These are phyloP conservation scores for Penicillium digitatum DNA, from an alignment of 2,329 filamentous ascomycete species.

Conservation along the genomic window DNA sequence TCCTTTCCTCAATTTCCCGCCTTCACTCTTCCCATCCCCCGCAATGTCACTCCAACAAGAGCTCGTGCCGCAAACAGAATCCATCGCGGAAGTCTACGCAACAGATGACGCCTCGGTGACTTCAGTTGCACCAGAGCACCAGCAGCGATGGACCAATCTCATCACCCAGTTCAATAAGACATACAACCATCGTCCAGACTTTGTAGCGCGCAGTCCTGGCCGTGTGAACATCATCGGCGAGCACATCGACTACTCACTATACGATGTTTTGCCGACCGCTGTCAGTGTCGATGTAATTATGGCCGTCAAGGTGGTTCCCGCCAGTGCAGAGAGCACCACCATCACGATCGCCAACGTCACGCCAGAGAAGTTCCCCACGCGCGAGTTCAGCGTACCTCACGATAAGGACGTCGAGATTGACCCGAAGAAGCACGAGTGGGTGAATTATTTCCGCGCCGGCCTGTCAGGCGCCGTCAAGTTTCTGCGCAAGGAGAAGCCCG, in stretches of 20 bases:
- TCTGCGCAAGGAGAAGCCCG: constrained; percentile 62
- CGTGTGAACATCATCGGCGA: constrained; percentile 98
- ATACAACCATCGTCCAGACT: constrained; percentile 69
- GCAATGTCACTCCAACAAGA: constrained; percentile 41
- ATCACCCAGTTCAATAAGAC: constrained; percentile 64
- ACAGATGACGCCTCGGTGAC: constrained; percentile 70
- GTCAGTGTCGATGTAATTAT: constrained; percentile 88
- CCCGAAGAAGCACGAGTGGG: constrained; percentile 82
- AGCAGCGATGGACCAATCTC: constrained; percentile 70
- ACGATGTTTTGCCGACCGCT: constrained; percentile 92
- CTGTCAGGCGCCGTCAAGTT: constrained; percentile 76
- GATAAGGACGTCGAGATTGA: constrained; percentile 72
- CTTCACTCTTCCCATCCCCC: constrained; percentile 17
- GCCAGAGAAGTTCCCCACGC: constrained; percentile 67
- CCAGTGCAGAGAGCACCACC: constrained; percentile 50
- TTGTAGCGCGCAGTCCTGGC: constrained; percentile 85
- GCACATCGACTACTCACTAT: constrained; percentile 98
- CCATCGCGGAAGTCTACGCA: constrained; percentile 79
- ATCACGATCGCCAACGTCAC: constrained; percentile 79
- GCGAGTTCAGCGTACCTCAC: constrained; percentile 67
- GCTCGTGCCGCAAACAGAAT: constrained; percentile 68
- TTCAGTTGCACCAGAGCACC: constrained; percentile 64
- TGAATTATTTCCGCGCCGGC: constrained; percentile 97
- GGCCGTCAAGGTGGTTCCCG: constrained; percentile 60
- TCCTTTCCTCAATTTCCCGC: not conserved